A percentile compares a stretch with the other conserved stretches of the same genome.
Evolutionary conservation across 208 protist genomes (phyloP).

Genomic region (Trypanosoma congolense): DNA sequence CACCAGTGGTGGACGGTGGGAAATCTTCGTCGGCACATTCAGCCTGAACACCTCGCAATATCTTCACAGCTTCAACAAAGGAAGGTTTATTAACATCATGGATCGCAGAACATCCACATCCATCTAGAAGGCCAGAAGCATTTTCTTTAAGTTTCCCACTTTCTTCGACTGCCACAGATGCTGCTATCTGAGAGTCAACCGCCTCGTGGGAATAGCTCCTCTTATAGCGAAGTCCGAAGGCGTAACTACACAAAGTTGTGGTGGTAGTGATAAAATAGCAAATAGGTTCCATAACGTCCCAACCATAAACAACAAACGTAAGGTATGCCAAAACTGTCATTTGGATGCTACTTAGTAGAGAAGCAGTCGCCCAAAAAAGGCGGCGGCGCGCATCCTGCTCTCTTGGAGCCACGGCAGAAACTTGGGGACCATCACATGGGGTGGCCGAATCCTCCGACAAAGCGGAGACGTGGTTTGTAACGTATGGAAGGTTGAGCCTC

Average conservation of each 20-base stretch:
- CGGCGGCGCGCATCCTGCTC: conserved; percentile 1
- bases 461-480: conserved; percentile 11
- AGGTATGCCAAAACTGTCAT: conserved; percentile 73
- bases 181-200: conserved; percentile 49
- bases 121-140: too few species aligned
- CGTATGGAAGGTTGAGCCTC: conserved; percentile 35
- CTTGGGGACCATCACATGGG: neutral
- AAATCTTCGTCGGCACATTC: neutral
- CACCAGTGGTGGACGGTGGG: too few species aligned
- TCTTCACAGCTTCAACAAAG: neutral
- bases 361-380: conserved; percentile 60
- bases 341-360: conserved; percentile 51
- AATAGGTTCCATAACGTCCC: conserved; percentile 83
- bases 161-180: conserved; percentile 2
- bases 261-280: conserved; percentile 69
- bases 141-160: too few species aligned
- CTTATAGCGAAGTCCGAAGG: conserved; percentile 55
- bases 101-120: too few species aligned
- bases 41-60: neutral
- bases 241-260: conserved; percentile 45
- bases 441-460: neutral
- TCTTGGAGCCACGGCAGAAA: neutral
- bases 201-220: conserved; percentile 40
- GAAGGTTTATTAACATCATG: too few species aligned
- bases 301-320: conserved; percentile 72